Conservation (phyloP, 441 rosid genomes). For the Erysimum pusillum region DNA sequence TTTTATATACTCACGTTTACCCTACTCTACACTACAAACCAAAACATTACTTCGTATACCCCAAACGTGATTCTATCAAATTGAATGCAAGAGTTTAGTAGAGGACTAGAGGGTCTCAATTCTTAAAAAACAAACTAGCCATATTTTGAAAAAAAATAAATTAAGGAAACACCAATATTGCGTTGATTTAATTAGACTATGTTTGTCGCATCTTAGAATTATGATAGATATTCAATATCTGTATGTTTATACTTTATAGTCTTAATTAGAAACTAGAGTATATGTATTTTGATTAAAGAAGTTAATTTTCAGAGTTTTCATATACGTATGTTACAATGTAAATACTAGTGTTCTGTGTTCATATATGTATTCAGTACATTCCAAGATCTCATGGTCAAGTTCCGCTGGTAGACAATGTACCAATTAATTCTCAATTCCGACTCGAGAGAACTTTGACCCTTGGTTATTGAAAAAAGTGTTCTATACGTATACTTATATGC, state of each 20-base stretch:
- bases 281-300: too few species aligned
- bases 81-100: conserved; percentile 3
- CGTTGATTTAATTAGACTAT: neutral
- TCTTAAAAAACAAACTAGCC: neutral
- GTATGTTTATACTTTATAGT: neutral
- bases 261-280: too few species aligned
- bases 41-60: conserved; percentile 14
- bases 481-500: neutral
- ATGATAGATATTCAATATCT: neutral
- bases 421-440: too few species aligned
- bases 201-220: neutral
- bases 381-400: too few species aligned
- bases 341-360: too few species aligned
- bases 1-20: conserved; percentile 34
- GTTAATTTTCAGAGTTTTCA: too few species aligned
- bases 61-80: neutral
- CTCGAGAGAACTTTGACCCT: too few species aligned
- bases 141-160: too few species aligned
- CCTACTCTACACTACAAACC: conserved; percentile 44
- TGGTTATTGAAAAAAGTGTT: neutral
- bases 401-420: too few species aligned
- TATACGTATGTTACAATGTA: too few species aligned
- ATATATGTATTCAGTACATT: too few species aligned
- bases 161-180: neutral
- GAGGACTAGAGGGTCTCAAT: neutral